Evolutionary conservation across 2,329 filamentous ascomycete genomes (phyloP), one percentile per base, ranked within the genome.

Genomic region (Coleophoma eucalyptorum): DNA sequence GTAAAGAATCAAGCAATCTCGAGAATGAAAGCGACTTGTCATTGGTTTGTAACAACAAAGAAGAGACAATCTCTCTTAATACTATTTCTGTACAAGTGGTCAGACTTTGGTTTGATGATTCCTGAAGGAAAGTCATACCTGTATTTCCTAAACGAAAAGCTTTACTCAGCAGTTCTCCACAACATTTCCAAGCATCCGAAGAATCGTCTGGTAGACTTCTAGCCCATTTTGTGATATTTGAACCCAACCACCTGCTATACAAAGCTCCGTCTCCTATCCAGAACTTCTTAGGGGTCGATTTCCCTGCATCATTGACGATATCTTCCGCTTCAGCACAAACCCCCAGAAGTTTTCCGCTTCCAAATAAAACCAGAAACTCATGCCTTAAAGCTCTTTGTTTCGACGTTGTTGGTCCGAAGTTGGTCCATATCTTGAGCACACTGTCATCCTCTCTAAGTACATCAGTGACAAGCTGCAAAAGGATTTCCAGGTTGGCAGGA

Each of bases 381-480:
- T 78, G 83, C 85, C 84, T 88, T 34, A 81, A 68, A 43, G 83
- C 66, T 48, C 72, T 75, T 48, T 72, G 74, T 58, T 77, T 76
- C 20, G 45, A 11, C 8, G 42, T 12, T 66, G 65, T 13, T 65
- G 57, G 18, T 59, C 7, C 57, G 13, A 79, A 71, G 43, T 74
- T 71, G n/a, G 58, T 57, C 66, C 75, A 77, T 2, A 84, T 62
- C 2, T 65, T 60, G 16, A 60, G 56, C 10, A 76, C 57, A 12
- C 74, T 71, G 5, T 71, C 59, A 15, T 72, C 64, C 1, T 71
- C 72, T 13, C 69, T 62, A n/a, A 85, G 60, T 2, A 78, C 46
- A 4, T 56, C 53, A 20, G 65, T 62, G 6, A 79, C 60, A 8
- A 79, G 52, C 31, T 72, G 65, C 8, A 80, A 56, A 4, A 77